Evolutionary conservation across 805 yeast species (phyloP).

Genomic region (Saccharomycopsis fermentans): DNA sequence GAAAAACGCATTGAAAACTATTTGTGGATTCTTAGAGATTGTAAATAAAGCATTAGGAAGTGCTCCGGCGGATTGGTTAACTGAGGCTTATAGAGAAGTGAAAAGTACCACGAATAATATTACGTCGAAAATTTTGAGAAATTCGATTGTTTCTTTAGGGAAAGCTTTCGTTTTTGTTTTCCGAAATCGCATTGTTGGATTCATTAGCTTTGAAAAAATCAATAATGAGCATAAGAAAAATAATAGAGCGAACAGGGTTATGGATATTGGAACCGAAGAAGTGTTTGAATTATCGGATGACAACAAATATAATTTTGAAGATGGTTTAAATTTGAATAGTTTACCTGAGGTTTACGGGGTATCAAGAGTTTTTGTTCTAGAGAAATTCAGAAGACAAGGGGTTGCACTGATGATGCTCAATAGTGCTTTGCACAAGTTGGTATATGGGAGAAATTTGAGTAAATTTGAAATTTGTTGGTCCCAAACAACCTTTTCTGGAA

Average conservation of each 20-base stretch:
- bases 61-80: conserved; percentile 42
- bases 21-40: conserved; percentile 35
- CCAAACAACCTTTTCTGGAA: conserved; percentile 62
- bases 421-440: conserved; percentile 32
- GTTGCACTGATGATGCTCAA: conserved; percentile 39
- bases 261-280: conserved; percentile 14
- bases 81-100: not conserved
- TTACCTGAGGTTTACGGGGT: conserved; percentile 29
- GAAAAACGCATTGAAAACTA: conserved; percentile 27
- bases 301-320: not conserved
- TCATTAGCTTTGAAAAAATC: conserved; percentile 33
- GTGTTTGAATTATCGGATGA: conserved; percentile 1
- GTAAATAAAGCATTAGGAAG: conserved; percentile 46
- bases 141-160: conserved; percentile 26
- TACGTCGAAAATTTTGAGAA: not conserved
- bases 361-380: conserved; percentile 39
- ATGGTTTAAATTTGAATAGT: not conserved
- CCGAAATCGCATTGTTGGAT: conserved; percentile 40
- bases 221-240: not conserved
- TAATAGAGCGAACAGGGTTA: conserved; percentile 3
- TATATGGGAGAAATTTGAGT: conserved; percentile 39
- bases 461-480: conserved; percentile 51
- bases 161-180: conserved; percentile 41
- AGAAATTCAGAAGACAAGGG: conserved; percentile 37
- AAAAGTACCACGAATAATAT: not conserved